Base-by-base conservation (phyloP, 306 rosid species). In the Cicer yamashitae region DNA sequence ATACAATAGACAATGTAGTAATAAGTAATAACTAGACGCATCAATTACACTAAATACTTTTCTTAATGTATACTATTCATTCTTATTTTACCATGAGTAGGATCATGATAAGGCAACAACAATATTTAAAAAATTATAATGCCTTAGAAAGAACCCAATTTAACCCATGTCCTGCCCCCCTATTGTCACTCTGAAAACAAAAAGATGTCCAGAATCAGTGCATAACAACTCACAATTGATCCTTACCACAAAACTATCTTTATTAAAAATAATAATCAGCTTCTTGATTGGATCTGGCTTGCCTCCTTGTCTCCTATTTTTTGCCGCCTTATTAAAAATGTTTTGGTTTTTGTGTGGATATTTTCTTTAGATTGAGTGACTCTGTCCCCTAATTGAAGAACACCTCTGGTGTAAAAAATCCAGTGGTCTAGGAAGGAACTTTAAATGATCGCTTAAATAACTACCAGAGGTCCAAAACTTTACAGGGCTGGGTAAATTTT, bases 251-350 rank as follows among this genome's bases (percentile, higher is more conserved):
- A 41, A 52, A n/a, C 52, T 40, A 40, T 25, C 40, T 57, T 20
- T 61, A 62, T 8, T 30, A 30, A 30, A 9, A 39, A 63, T 7
- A 39, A 14, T 1, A 9, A 3, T 8, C 50, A 40, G 34, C 44
- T 64, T 76, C 66, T 39, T 40, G 59, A 52, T 15, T 62, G 71
- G 1, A 43, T 37, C 71, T 53, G 47, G 25, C 67, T 60, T 60
- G 45, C 67, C 67, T 60, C 65, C 40, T 18, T 76, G 54, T 46
- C 66, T 54, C 47, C 39, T 22, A 3, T 30, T n/a, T 37, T n/a
- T 10, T 41, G 37, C 22, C 50, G 11, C 73, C 34, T 30, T 34
- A 60, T 60, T 30, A 12, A 30, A 60, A 60, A 6, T 30, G 44
- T 20, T 47, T 7, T 40, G 30, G 79, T 48, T 4, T 43, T 8